Base-by-base conservation (phyloP, 2,329 filamentous ascomycete genomes). In the Colletotrichum costaricense region DNA sequence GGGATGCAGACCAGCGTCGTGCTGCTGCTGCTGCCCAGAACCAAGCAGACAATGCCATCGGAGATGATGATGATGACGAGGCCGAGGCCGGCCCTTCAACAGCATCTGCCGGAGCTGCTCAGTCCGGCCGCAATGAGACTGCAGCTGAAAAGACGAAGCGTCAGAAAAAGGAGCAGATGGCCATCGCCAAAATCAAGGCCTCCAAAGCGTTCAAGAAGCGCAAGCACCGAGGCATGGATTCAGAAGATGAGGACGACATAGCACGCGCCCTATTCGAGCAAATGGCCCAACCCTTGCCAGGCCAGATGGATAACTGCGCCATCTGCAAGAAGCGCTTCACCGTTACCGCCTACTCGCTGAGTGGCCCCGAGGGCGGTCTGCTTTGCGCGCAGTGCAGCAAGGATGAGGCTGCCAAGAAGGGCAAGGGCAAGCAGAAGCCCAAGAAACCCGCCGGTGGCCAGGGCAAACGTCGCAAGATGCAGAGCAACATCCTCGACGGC, bases 271-370 rank as follows among this genome's bases (percentile, higher is more conserved):
- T 90, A 22, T 83, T 90, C 78, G 77, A 88, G 63, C 78, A 87
- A 73, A 80, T 80, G 30, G 78, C 83, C 49, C 85, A 85, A 38
- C 92, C 92, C 2, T 81, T 92, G n/a, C 94, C 95, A 2, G 95
- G 94, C 2, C 96, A 98, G 81, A 90, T 96, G 79, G 95, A 94
- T 75, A 95, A 98, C 76, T 98, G 96, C 80, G 95, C 94, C 75
- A 84, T 92, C 3, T 98, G 96, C 81, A 88, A 89, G 56, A 97
- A 97, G 81, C 92, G 95, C 49, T 98, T 98, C 79, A 98, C 95
- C 0, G 95, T 98, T 57, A 98, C 96, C 0, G 89, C 94, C 0
- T 98, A 98, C 84, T 95, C 93, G 75, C 93, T 95, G 76, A 89
- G 92, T 33, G 95, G 94, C 0, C 93, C 94, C 0, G 88, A 93